A percentile compares a stretch with the other conserved stretches of the same genome.
Conservation (phyloP, 495 filamentous ascomycete species). For the Durotheca rogersii region DNA sequence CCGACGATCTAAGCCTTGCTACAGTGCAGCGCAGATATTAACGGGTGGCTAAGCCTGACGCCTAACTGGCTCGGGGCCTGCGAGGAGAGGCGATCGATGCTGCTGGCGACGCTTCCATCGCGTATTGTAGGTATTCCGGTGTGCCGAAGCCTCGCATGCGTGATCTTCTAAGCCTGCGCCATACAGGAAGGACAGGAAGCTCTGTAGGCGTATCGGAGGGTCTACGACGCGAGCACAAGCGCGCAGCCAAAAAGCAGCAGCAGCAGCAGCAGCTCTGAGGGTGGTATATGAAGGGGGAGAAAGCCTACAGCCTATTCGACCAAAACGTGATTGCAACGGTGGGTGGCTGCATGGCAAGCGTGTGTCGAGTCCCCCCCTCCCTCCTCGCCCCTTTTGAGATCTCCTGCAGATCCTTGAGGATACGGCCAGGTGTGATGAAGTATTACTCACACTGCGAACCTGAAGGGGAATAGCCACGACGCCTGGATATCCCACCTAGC, state of each 20-base stretch:
- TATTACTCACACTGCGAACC: too few species aligned
- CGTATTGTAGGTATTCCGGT: not conserved
- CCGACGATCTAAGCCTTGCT: constrained; percentile 17
- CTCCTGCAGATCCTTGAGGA: constrained; percentile 18
- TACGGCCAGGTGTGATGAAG: too few species aligned
- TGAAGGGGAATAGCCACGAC: constrained; percentile 7
- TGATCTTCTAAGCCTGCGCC: too few species aligned
- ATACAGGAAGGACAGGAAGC: not conserved
- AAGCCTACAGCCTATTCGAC: constrained; percentile 20
- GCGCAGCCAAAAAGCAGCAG: too few species aligned
- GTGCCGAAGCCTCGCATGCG: constrained; percentile 3
- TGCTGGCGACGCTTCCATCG: not conserved
- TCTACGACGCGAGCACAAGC: not conserved
- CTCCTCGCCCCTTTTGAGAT: constrained; percentile 32
- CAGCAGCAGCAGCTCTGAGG: too few species aligned
- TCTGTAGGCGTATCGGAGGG: constrained; percentile 1
- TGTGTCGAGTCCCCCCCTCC: constrained; percentile 29
- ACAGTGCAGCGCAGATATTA: constrained; percentile 8
- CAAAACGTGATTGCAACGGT: constrained; percentile 31
- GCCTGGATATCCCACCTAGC: constrained; percentile 15
- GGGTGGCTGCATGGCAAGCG: constrained; percentile 28
- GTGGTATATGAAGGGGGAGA: too few species aligned
- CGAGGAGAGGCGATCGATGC: not conserved
- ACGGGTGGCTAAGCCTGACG: constrained; percentile 1
- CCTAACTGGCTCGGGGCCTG: not conserved